A percentile compares a stretch with the other conserved stretches of the same genome.
Evolutionary conservation across 345 rosid genomes (phyloP).

Genomic region (Acer saccharum): DNA sequence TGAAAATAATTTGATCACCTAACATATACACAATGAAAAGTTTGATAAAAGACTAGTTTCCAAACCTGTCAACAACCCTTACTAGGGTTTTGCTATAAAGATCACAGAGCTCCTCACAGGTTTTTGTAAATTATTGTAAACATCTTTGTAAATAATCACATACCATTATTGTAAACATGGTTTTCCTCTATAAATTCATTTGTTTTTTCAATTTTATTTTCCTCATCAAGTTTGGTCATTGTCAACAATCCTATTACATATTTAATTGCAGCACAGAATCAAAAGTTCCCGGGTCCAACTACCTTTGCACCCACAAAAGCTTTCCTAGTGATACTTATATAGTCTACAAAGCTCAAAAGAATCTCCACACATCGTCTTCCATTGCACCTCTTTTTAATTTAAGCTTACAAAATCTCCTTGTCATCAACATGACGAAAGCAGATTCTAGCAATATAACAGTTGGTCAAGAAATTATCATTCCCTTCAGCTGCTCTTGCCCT

Average conservation of each 20-base stretch:
- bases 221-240: conserved; percentile 16
- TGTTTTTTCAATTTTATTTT: conserved; percentile 17
- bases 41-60: no score
- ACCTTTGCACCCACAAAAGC: conserved; percentile 20
- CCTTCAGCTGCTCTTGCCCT: conserved; percentile 28
- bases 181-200: conserved; percentile 18
- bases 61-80: no score
- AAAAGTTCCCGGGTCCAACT: conserved; percentile 20
- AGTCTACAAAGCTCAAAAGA: conserved; percentile 31
- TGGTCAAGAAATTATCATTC: conserved; percentile 35
- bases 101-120: neutral
- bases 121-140: no score
- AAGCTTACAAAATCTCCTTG: conserved; percentile 17
- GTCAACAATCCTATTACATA: conserved; percentile 31
- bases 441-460: conserved; percentile 22
- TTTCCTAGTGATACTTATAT: conserved; percentile 24
- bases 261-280: conserved; percentile 24
- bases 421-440: conserved; percentile 24
- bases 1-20: no score
- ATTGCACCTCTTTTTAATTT: conserved; percentile 32
- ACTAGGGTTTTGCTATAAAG: no score
- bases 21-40: no score
- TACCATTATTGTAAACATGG: neutral
- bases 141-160: no score
- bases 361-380: conserved; percentile 26